Evolutionary conservation across 345 rosid genomes (phyloP), one percentile per base, ranked within the genome.

Genomic region (Litchi chinensis): DNA sequence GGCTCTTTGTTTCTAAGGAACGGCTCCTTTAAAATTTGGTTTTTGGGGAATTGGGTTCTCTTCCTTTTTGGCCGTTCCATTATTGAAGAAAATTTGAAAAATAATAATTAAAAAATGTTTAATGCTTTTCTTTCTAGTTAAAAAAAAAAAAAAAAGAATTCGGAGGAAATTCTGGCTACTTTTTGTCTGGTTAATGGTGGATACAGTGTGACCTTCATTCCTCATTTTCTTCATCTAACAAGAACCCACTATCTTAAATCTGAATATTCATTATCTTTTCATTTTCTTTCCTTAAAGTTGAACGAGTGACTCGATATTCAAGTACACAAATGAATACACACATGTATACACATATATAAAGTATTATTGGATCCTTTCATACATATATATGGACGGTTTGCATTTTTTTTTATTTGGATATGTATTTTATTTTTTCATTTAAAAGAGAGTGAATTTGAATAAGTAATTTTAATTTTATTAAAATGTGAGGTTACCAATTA

Each of bases 1-100:
- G 56, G 28, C 70, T 44, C 62, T 32, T 0, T 46, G 52, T 46
- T 11, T 46, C 8, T 2, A 46, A 46, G 52, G 5, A 78, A 78
- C 84, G 79, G 85, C 85, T 69, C 79, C 83, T 70, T 70, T 68
- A n/a, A 82, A 79, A 79, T 77, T 82, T 75, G 85, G 43, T 39
- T 74, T 75, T 68, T 67, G 32, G 88, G 85, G 69, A 82, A 50
- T 54, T 39, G 44, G 22, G 2, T 21, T 44, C 9, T 57, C 10
- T n/a, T n/a, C 50, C 39, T 11, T 77, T 50, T 32, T 50, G 22
- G 43, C 28, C 32, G 13, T 11, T 73, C 2, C 10, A 68, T 1
- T 28, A 19, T 26, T 41, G 44, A 41, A 41, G 44, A 41, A 41
- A 41, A 50, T 50, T 52, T 46, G 2, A 52, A 16, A 54, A 13